Percentiles rank a stretch among this genome's conserved stretches.
phyloP scores from a whole-genome alignment of 176 grass and related monocot species.

The Canna indica region DNA sequence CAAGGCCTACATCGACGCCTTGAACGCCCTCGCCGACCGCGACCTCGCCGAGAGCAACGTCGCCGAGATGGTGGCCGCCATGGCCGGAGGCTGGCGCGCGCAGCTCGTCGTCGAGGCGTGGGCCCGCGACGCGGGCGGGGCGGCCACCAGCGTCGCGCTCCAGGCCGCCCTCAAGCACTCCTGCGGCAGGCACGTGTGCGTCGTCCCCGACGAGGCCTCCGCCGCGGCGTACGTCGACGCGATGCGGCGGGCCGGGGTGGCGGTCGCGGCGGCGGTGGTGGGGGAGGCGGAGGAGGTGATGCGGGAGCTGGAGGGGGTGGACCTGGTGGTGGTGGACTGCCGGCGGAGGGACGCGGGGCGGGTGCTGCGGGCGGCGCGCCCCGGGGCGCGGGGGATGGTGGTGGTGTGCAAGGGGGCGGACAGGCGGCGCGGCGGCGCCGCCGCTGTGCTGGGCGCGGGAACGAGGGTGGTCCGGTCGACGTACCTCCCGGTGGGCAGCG shows the following conservation, averaged over 20 bases:
- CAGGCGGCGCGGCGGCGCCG: conserved; percentile 1
- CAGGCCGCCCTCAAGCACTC: conserved; percentile 21
- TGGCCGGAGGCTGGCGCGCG: conserved; percentile 61
- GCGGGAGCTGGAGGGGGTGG: conserved; percentile 42
- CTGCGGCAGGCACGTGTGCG: conserved; percentile 14
- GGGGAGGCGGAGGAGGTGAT: conserved; percentile 32
- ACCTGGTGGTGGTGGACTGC: conserved; percentile 54
- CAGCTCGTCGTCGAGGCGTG: conserved; percentile 63
- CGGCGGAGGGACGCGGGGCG: conserved; percentile 28
- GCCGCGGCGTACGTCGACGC: conserved; percentile 4
- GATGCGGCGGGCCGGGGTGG: conserved; percentile 1
- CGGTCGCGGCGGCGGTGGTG: conserved; percentile 19
- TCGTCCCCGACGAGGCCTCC: conserved; percentile 5
- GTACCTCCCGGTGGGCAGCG: conserved; percentile 56
- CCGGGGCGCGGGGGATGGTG: conserved; percentile 56
- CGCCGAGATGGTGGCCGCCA: conserved; percentile 53
- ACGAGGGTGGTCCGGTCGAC: conserved; percentile 53
- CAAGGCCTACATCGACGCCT: conserved; percentile 53
- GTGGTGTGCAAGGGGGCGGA: conserved; percentile 29
- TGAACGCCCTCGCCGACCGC: conserved; percentile 19
- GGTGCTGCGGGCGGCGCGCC: conserved; percentile 40
- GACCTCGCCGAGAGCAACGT: conserved; percentile 27
- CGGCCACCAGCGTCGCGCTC: conserved; percentile 31
- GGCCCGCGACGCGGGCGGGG: background rate
- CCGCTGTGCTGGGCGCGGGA: conserved; percentile 22